Percentiles rank a stretch among this genome's conserved stretches.
Evolutionary conservation across 2,329 filamentous ascomycete species (phyloP).

Genomic region (Fusarium proliferatum): DNA sequence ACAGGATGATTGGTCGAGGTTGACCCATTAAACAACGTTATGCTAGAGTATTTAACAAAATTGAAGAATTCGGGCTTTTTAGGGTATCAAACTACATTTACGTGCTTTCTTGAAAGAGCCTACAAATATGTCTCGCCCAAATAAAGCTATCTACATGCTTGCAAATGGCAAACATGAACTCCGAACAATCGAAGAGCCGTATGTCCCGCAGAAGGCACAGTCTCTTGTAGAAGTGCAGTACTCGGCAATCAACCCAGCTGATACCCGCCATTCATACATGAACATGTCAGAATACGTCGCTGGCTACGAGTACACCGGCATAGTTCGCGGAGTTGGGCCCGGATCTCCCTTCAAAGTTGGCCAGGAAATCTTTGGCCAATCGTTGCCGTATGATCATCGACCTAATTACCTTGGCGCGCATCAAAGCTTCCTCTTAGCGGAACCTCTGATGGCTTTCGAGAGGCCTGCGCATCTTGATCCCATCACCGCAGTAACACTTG

Average conservation of each 20-base stretch:
- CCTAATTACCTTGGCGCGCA: slow-evolving; percentile 22
- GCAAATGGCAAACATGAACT: neutral
- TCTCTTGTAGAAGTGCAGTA: slow-evolving; percentile 29
- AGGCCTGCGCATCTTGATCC: slow-evolving; percentile 5
- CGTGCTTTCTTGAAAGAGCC: rapidly evolving
- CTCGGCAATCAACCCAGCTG: slow-evolving; percentile 28
- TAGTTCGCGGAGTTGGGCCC: neutral
- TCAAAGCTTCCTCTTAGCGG: slow-evolving; percentile 24
- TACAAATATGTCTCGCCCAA: neutral
- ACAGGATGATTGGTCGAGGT: rapidly evolving
- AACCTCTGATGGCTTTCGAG: neutral
- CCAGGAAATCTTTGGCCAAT: slow-evolving; percentile 21
- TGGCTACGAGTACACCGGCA: slow-evolving; percentile 24
- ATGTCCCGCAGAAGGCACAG: neutral
- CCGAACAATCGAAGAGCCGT: neutral
- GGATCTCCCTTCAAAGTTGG: slow-evolving; percentile 4
- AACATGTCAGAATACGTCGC: slow-evolving; percentile 5
- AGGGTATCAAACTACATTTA: rapidly evolving
- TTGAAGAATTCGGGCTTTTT: rapidly evolving
- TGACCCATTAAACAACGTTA: neutral
- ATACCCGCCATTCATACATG: slow-evolving; percentile 25
- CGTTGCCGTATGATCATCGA: slow-evolving; percentile 3
- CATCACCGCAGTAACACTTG: neutral
- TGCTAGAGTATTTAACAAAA: neutral
- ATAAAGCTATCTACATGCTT: slow-evolving; percentile 15